A percentile compares a stretch with the other conserved stretches of the same genome.
Evolutionary conservation across 2,329 filamentous ascomycete species (phyloP).

Genomic region (Byssothecium circinans): DNA sequence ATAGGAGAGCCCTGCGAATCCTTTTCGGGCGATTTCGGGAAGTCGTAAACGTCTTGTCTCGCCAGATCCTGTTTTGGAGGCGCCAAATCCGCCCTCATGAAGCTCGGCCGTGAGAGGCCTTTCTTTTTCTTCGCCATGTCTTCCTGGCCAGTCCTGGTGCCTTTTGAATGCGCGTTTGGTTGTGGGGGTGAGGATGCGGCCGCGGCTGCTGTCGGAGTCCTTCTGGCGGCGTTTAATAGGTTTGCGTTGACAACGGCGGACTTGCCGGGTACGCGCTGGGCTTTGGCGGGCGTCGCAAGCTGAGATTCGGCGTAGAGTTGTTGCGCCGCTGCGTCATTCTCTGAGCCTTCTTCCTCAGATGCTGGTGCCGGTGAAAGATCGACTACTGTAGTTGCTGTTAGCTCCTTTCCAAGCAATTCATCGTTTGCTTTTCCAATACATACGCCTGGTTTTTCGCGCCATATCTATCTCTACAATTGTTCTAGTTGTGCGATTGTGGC

Average conservation of each 20-base stretch:
- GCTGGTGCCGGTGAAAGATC: background rate
- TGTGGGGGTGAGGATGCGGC: background rate
- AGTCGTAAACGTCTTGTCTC: conserved; percentile 19
- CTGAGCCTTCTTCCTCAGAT: conserved; percentile 2
- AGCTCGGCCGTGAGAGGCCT: conserved; percentile 9
- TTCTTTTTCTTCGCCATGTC: background rate
- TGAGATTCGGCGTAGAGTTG: conserved; percentile 27
- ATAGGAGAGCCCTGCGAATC: background rate
- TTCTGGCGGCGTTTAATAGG: conserved; percentile 36
- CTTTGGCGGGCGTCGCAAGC: conserved; percentile 6
- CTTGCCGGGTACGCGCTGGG: conserved; percentile 1
- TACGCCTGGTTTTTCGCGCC: background rate
- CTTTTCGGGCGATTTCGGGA: conserved; percentile 25
- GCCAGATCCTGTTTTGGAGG: conserved; percentile 10
- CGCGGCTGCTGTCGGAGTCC: conserved; percentile 2
- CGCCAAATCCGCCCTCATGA: conserved; percentile 7
- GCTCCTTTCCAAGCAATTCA: background rate
- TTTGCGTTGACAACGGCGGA: conserved; percentile 23
- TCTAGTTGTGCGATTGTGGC: too few relatives aligned
- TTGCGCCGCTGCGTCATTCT: conserved; percentile 22
- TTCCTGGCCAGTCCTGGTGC: background rate
- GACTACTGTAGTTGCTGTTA: background rate
- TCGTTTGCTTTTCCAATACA: too few relatives aligned
- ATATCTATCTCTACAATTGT: background rate
- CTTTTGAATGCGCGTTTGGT: background rate